phyloP scores from a whole-genome alignment of 2,329 filamentous ascomycete species.

The Reticulascus tulasneorum region DNA sequence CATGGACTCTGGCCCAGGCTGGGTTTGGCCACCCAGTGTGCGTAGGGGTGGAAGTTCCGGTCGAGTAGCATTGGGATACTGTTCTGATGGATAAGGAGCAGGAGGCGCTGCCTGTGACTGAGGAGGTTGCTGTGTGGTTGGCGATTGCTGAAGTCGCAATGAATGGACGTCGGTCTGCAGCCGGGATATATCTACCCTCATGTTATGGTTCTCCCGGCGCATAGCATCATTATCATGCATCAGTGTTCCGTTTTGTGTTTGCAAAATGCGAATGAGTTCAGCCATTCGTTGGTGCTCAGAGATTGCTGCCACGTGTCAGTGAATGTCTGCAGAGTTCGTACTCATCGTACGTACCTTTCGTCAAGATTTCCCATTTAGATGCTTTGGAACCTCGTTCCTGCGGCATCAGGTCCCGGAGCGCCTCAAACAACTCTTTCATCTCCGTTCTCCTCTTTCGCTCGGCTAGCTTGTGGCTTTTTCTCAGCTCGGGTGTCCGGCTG shows the following conservation, averaged over 20 bases:
- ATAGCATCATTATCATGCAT: conserved; percentile 43
- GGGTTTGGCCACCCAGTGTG: conserved; percentile 40
- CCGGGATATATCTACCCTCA: conserved; percentile 46
- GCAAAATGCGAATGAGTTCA: conserved; percentile 44
- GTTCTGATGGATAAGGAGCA: conserved; percentile 22
- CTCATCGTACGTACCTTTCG: conserved; percentile 60
- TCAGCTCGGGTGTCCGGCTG: conserved; percentile 75
- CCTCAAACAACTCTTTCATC: conserved; percentile 85
- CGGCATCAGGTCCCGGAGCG: conserved; percentile 72
- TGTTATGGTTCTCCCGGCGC: conserved; percentile 43
- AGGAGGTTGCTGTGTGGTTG: conserved; percentile 17
- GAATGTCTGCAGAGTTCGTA: background rate
- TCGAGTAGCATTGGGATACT: conserved; percentile 31
- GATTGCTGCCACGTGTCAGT: conserved; percentile 44
- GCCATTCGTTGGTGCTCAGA: conserved; percentile 55
- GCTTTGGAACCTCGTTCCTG: conserved; percentile 80
- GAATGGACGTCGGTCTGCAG: conserved; percentile 32
- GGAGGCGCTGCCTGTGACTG: conserved; percentile 11
- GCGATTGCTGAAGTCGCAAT: conserved; percentile 18
- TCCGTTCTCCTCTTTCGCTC: conserved; percentile 80
- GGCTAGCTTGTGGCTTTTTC: conserved; percentile 80
- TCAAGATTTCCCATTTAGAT: conserved; percentile 85
- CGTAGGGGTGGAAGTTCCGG: conserved; percentile 56
- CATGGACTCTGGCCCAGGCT: conserved; percentile 55
- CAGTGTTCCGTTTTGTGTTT: conserved; percentile 38